Percentiles rank a stretch among this genome's conserved stretches.
Evolutionary conservation across 2,329 filamentous ascomycete genomes (phyloP).

Genomic region (Mycosphaerella sp.): DNA sequence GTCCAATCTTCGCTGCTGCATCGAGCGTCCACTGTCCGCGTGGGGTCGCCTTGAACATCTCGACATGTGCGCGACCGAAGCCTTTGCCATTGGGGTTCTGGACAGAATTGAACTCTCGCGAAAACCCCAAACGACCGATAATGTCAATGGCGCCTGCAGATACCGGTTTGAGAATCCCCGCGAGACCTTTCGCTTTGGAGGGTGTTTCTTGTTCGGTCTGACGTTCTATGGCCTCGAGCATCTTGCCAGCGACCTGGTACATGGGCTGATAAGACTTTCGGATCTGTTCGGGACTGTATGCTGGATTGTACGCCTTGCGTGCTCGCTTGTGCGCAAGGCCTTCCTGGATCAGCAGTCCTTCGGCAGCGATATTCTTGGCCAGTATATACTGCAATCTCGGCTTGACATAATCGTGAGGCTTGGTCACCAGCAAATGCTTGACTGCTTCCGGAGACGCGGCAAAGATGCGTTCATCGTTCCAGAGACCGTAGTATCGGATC

Average conservation of each 20-base stretch:
- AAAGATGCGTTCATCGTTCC: constrained; percentile 14
- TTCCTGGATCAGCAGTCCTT: constrained; percentile 17
- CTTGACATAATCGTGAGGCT: constrained; percentile 11
- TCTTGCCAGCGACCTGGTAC: constrained; percentile 3
- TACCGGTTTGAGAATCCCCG: constrained; percentile 4
- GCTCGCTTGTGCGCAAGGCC: constrained; percentile 11
- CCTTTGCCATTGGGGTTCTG: neutral
- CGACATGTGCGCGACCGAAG: constrained; percentile 10
- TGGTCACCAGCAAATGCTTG: constrained; percentile 7
- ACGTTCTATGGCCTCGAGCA: neutral
- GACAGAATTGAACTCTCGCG: constrained; percentile 5
- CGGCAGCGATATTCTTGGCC: constrained; percentile 3
- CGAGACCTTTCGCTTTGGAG: neutral
- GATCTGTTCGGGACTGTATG: constrained; percentile 10
- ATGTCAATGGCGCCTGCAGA: constrained; percentile 8
- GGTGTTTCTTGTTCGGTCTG: neutral
- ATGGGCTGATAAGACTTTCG: constrained; percentile 14
- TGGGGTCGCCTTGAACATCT: constrained; percentile 14
- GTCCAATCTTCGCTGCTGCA: constrained; percentile 10
- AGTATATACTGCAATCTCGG: constrained; percentile 9
- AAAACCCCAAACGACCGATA: constrained; percentile 11
- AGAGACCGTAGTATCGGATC: constrained; percentile 15
- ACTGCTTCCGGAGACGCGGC: constrained; percentile 7
- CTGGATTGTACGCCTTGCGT: constrained; percentile 9
- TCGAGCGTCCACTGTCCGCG: constrained; percentile 10